Evolutionary conservation across 2,329 filamentous ascomycete genomes (phyloP), one percentile per base, ranked within the genome.

Genomic region (Penicillium freii): DNA sequence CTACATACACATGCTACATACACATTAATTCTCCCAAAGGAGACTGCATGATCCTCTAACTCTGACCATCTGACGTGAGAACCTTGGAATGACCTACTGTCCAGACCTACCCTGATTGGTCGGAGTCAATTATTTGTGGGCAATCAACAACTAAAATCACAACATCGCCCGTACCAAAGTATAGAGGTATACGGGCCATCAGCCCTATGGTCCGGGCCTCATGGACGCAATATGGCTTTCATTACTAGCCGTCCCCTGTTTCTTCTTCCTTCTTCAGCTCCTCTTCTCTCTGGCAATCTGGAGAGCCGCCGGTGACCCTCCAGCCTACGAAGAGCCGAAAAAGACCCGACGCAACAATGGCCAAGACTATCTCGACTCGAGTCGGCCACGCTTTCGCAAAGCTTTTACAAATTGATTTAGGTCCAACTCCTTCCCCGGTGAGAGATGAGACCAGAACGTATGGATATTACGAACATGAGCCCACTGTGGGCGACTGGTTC

Each of bases 401-500:
- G 15, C 40, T 46, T 44, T 40, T 47, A 27, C 33, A 1, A 13
- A 42, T 56, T 56, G 42, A 56, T 21, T 19, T 29, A 17, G 17
- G 15, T 23, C 33, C 31, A 33, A 21, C 19, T 6, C 38, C 23
- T 40, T 27, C 17, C n/a, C n/a, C 9, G 19, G 19, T 82, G 25
- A 23, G 23, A 19, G 46, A 45, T 25, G 31, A 51, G 23, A 5
- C 9, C 5, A 15, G 40, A 8, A 31, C 25, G 11, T 56, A 46
- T 23, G 21, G 47, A 45, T 96, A 93, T 70, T 80, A 93, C 54
- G 92, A 97, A 70, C 81, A 87, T 23, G 87, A 90, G 59, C 92
- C 92, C 0, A 88, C 85, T 2, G 83, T 85, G 0, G 68, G 73
- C 5, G 91, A 95, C 67, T 94, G 86, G 84, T 62, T 96, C 17